A percentile compares a stretch with the other conserved stretches of the same genome.
Conservation (phyloP, 768 basidiomycete genomes). For the Cystofilobasidium bisporidii region DNA sequence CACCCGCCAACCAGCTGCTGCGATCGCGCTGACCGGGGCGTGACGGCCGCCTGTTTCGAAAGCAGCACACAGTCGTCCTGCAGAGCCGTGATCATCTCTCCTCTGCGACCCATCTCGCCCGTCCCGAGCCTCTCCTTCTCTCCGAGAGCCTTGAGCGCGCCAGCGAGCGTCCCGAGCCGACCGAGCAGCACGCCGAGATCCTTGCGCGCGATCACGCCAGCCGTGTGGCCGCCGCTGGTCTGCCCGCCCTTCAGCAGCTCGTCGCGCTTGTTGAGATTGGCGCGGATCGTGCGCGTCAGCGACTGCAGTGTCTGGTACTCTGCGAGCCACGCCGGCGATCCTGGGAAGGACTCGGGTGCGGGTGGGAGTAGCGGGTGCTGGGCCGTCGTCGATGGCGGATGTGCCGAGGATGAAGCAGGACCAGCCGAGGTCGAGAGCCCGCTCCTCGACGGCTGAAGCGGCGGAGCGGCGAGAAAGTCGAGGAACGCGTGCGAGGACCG, state of each 20-base stretch:
- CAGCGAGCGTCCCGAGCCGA: constrained; percentile 61
- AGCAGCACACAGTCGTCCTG: constrained; percentile 55
- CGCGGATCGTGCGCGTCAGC: constrained; percentile 67
- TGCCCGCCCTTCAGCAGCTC: constrained; percentile 44
- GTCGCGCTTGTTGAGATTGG: constrained; percentile 71
- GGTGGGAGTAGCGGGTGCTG: constrained; percentile 45
- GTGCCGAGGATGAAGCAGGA: constrained; percentile 32
- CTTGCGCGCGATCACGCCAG: constrained; percentile 45
- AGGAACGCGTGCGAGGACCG: constrained; percentile 66
- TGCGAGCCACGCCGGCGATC: constrained; percentile 61
- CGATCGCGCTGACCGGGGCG: constrained; percentile 19
- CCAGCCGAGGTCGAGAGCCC: constrained; percentile 22
- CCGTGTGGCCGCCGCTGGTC: constrained; percentile 47
- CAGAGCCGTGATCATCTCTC: constrained; percentile 76
- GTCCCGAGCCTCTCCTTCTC: constrained; percentile 61
- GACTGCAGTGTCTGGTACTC: constrained; percentile 72
- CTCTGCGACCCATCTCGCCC: constrained; percentile 82
- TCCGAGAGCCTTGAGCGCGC: constrained; percentile 57
- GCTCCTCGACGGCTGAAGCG: constrained; percentile 32
- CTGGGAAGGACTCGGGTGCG: background rate
- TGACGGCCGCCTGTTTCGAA: constrained; percentile 11
- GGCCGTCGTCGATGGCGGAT: constrained; percentile 24
- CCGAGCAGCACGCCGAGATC: constrained; percentile 35
- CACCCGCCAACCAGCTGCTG: constrained; percentile 36
- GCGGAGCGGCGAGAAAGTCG: constrained; percentile 77